These are phyloP conservation scores for Xylaria sp. DNA, from an alignment of 495 filamentous ascomycete species.

Conservation along the genomic window DNA sequence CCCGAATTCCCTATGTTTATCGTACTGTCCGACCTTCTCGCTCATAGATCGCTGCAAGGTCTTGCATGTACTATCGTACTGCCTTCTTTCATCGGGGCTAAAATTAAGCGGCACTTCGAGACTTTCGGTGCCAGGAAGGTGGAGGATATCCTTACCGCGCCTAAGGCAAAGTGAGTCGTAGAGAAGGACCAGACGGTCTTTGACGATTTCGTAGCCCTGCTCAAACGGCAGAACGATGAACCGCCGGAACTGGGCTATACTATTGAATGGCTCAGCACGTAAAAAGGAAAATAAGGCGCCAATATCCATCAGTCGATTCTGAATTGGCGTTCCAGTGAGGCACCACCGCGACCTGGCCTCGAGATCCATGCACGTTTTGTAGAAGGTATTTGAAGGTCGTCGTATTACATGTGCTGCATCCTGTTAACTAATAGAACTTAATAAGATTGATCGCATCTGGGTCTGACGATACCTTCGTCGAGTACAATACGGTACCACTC, in stretches of 20 bases:
- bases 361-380: conserved; percentile 31
- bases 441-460: neutral
- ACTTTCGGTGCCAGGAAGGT: conserved; percentile 43
- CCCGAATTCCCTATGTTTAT: conserved; percentile 37
- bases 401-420: conserved; percentile 38
- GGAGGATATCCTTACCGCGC: conserved; percentile 47
- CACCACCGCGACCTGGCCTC: conserved; percentile 41
- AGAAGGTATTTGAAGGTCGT: conserved; percentile 33
- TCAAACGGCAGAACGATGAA: conserved; percentile 38
- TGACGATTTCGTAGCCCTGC: conserved; percentile 31
- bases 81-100: conserved; percentile 38
- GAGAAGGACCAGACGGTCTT: conserved; percentile 44
- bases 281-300: conserved; percentile 47
- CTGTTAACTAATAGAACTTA: neutral
- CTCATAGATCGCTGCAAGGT: conserved; percentile 44
- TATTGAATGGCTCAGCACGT: conserved; percentile 22
- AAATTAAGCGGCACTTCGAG: conserved; percentile 33
- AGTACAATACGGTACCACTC: conserved; percentile 48
- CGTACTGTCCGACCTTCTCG: conserved; percentile 37
- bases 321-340: conserved; percentile 47
- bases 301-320: conserved; percentile 51
- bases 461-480: conserved; percentile 46
- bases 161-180: conserved; percentile 48
- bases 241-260: conserved; percentile 43
- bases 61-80: conserved; percentile 44